Conservation (phyloP, 768 basidiomycete species). For the Auricularia auricula-judae region DNA sequence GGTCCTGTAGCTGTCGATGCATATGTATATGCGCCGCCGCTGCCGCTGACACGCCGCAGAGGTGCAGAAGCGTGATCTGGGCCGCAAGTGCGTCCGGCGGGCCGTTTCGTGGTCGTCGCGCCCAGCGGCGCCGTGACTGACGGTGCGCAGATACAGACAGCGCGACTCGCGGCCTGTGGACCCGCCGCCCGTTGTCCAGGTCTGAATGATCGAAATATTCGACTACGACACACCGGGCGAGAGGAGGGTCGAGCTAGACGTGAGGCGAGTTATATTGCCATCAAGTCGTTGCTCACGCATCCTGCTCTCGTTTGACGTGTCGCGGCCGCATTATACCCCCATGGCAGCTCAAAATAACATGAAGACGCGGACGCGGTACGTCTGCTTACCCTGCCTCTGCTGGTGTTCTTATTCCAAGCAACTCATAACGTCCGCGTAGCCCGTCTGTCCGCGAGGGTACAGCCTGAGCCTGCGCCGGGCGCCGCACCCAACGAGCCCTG, state of each 20-base stretch:
- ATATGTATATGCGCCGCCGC: too few species aligned
- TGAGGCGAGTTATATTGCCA: background rate
- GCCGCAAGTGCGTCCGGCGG: slow-evolving; percentile 41
- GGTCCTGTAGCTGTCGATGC: too few species aligned
- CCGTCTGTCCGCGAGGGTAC: too few species aligned
- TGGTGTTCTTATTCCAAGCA: too few species aligned
- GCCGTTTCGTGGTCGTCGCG: slow-evolving; percentile 8
- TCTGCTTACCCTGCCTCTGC: too few species aligned
- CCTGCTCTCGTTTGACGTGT: background rate
- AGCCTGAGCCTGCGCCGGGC: too few species aligned
- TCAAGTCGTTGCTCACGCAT: background rate
- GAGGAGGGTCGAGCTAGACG: background rate
- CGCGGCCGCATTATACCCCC: background rate
- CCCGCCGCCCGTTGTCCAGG: slow-evolving; percentile 50
- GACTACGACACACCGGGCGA: slow-evolving; percentile 24
- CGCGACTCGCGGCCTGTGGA: slow-evolving; percentile 57
- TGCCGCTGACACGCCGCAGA: slow-evolving; percentile 24
- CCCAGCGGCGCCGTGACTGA: background rate
- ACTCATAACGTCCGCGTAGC: too few species aligned
- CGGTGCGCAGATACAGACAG: slow-evolving; percentile 19
- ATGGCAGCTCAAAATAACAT: too few species aligned
- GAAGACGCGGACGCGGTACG: too few species aligned
- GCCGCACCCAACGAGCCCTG: too few species aligned
- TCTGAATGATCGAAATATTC: slow-evolving; percentile 37
- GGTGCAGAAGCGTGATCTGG: slow-evolving; percentile 54